phyloP scores from a whole-genome alignment of 441 rosid genomes.

The Manihot esculenta region DNA sequence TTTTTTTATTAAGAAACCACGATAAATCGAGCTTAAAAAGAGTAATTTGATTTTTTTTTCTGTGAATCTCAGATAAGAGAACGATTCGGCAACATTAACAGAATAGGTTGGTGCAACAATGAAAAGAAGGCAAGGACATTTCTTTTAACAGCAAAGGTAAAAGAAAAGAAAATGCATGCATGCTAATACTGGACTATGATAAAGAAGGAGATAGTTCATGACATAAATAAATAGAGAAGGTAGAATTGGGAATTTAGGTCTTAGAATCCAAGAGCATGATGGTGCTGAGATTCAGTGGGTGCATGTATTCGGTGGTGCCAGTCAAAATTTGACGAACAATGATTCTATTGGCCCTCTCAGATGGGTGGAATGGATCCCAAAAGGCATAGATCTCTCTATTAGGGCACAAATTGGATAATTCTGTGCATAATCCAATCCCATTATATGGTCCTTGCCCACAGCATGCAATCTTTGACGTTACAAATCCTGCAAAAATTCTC shows the following conservation, averaged over 20 bases:
- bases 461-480: conserved; percentile 69
- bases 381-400: conserved; percentile 56
- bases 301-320: conserved; percentile 50
- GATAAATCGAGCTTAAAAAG: no score
- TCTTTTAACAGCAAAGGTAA: no score
- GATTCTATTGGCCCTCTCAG: conserved; percentile 60
- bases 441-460: conserved; percentile 75
- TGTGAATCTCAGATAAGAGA: no score
- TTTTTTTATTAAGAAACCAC: no score
- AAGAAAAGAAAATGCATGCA: no score
- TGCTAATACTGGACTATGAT: background rate
- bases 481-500: conserved; percentile 45
- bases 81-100: no score
- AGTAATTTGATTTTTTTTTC: no score
- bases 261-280: conserved; percentile 54
- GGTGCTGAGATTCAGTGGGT: conserved; percentile 70
- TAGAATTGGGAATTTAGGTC: background rate
- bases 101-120: no score
- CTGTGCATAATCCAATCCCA: conserved; percentile 69
- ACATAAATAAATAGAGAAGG: background rate
- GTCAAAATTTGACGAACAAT: conserved; percentile 46
- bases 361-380: conserved; percentile 81
- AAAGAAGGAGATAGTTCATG: conserved; percentile 15
- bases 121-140: no score
- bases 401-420: conserved; percentile 56